phyloP scores from a whole-genome alignment of 257 asterid species.

The Gynochthodes officinalis region DNA sequence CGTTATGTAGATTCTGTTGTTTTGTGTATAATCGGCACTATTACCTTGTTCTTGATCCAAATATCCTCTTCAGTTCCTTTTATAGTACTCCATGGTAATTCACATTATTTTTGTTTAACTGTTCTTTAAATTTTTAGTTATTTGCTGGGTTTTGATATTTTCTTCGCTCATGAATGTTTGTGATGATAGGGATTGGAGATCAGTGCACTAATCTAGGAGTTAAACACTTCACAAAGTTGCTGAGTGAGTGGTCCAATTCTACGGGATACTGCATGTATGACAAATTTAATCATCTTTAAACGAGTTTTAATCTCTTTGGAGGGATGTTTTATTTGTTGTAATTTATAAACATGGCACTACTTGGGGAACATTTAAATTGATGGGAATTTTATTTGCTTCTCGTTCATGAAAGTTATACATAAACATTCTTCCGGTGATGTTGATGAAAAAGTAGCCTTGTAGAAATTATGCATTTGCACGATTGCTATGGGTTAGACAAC shows the following conservation, averaged over 20 bases:
- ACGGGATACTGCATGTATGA: constrained; percentile 74
- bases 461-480: too few species aligned
- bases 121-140: neutral
- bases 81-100: constrained; percentile 83
- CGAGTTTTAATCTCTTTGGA: neutral
- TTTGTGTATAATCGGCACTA: constrained; percentile 25
- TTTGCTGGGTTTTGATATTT: neutral
- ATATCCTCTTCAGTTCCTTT: constrained; percentile 59
- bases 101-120: neutral
- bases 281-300: constrained; percentile 2
- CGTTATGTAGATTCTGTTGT: constrained; percentile 12
- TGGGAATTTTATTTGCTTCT: neutral
- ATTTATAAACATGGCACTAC: neutral
- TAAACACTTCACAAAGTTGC: constrained; percentile 66
- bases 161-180: constrained; percentile 14
- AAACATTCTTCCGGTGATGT: too few species aligned
- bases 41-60: constrained; percentile 35
- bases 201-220: constrained; percentile 80
- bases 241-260: constrained; percentile 58
- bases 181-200: constrained; percentile 73
- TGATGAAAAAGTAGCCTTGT: neutral
- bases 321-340: neutral
- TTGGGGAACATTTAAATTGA: neutral
- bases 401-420: neutral
- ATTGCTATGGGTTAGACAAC: neutral